A percentile compares a stretch with the other conserved stretches of the same genome.
Conservation (phyloP, 257 asterid species). For the Echium plantagineum region DNA sequence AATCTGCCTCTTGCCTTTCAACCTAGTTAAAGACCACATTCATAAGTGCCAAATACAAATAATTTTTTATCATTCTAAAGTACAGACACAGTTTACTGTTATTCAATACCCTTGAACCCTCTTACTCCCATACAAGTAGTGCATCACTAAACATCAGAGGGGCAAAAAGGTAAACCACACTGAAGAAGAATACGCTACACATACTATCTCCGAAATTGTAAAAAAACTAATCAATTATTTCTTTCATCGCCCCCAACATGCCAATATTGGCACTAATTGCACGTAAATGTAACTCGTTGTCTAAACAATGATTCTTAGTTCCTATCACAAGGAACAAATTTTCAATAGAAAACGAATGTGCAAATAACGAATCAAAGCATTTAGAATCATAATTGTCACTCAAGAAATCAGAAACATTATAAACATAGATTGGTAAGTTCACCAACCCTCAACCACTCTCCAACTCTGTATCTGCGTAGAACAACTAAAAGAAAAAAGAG, state of each 20-base stretch:
- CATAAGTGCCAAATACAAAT: background rate
- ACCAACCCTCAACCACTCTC: conserved; percentile 17
- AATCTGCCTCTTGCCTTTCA: conserved; percentile 6
- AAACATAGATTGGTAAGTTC: conserved; percentile 4
- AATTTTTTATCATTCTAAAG: background rate
- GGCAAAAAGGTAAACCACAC: no score
- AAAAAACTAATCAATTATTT: no score
- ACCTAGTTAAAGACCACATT: conserved; percentile 2
- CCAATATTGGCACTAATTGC: no score
- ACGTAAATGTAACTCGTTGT: no score
- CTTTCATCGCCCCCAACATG: no score
- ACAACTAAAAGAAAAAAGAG: conserved; percentile 1
- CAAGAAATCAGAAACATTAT: conserved; percentile 4
- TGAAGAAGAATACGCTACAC: background rate
- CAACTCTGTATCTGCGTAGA: conserved; percentile 6
- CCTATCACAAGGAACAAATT: no score
- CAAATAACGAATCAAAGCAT: conserved; percentile 5
- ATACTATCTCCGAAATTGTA: background rate
- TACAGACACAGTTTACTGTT: background rate
- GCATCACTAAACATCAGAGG: background rate
- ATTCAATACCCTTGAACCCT: background rate
- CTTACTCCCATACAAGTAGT: background rate
- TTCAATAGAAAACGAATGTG: background rate
- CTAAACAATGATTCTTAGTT: no score
- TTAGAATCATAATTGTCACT: conserved; percentile 4